phyloP scores from a whole-genome alignment of 768 basidiomycete species.

The Clitopilus hobsonii region DNA sequence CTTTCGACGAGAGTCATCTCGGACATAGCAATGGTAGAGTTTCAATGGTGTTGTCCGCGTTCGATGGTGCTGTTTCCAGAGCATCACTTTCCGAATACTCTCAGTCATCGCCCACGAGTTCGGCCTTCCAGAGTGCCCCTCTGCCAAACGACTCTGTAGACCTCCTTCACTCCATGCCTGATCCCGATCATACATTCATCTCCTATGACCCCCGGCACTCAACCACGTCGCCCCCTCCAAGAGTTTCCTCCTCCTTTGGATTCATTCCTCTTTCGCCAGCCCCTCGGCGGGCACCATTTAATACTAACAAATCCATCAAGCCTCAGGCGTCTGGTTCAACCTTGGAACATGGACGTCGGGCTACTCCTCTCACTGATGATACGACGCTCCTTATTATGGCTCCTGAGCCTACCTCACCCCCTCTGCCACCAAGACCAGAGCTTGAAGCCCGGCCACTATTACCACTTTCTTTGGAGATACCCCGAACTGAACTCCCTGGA shows the following conservation, averaged over 20 bases:
- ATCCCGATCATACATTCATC: constrained; percentile 15
- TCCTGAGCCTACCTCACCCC: constrained; percentile 40
- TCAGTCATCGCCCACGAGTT: constrained; percentile 68
- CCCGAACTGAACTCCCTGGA: constrained; percentile 35
- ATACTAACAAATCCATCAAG: constrained; percentile 12
- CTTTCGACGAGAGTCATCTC: neutral
- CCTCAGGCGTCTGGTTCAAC: constrained; percentile 17
- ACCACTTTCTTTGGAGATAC: constrained; percentile 38
- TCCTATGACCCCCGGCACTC: constrained; percentile 27
- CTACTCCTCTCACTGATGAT: constrained; percentile 17
- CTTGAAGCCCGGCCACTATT: neutral
- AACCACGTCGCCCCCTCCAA: constrained; percentile 54
- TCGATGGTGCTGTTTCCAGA: constrained; percentile 29
- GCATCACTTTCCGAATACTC: constrained; percentile 66
- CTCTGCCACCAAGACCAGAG: constrained; percentile 21
- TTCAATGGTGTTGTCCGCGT: constrained; percentile 48
- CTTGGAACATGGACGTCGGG: constrained; percentile 14
- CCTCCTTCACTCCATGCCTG: constrained; percentile 19
- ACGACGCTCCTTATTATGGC: constrained; percentile 31
- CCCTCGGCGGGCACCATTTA: constrained; percentile 33
- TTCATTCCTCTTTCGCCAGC: constrained; percentile 57
- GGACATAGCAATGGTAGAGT: constrained; percentile 10
- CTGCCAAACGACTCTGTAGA: constrained; percentile 21
- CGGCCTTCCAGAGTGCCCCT: constrained; percentile 71
- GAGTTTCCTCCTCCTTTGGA: constrained; percentile 58